Conservation (phyloP, 305 asterid species). For the Fraxinus ornus region DNA sequence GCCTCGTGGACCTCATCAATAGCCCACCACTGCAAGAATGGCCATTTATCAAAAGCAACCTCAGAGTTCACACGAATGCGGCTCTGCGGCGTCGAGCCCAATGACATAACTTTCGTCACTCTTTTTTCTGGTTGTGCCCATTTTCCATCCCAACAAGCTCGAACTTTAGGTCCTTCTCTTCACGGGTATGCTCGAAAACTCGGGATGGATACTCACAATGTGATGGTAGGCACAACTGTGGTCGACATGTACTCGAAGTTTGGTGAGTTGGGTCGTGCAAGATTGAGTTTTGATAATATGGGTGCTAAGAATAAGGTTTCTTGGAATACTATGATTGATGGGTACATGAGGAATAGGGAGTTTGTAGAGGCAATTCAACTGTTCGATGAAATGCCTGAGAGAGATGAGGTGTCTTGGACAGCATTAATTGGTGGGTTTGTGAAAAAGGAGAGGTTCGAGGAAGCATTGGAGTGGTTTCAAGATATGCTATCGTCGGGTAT, state of each 20-base stretch:
- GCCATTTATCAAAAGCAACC: slow-evolving; percentile 51
- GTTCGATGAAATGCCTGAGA: slow-evolving; percentile 72
- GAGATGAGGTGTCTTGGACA: slow-evolving; percentile 79
- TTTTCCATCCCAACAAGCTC: slow-evolving; percentile 42
- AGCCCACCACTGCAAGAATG: slow-evolving; percentile 58
- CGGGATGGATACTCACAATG: slow-evolving; percentile 50
- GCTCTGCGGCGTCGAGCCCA: slow-evolving; percentile 51
- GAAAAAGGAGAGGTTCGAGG: slow-evolving; percentile 52
- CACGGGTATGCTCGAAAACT: slow-evolving; percentile 63
- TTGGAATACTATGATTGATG: slow-evolving; percentile 72
- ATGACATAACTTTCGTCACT: slow-evolving; percentile 54
- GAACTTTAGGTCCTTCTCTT: slow-evolving; percentile 43
- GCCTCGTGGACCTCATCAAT: slow-evolving; percentile 81
- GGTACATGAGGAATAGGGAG: slow-evolving; percentile 57
- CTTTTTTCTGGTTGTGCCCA: slow-evolving; percentile 68
- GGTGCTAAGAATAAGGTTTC: slow-evolving; percentile 52
- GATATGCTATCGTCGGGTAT: slow-evolving; percentile 56
- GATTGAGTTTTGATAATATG: slow-evolving; percentile 55
- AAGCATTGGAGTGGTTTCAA: slow-evolving; percentile 65
- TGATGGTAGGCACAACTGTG: slow-evolving; percentile 71
- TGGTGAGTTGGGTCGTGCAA: slow-evolving; percentile 42
- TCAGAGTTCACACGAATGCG: slow-evolving; percentile 58
- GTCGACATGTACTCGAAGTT: slow-evolving; percentile 67
- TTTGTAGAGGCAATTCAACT: slow-evolving; percentile 46
- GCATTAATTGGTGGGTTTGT: slow-evolving; percentile 69